Evolutionary conservation across 495 filamentous ascomycete genomes (phyloP), one percentile per base, ranked within the genome.

Genomic region (Astrothelium subdiscretum): DNA sequence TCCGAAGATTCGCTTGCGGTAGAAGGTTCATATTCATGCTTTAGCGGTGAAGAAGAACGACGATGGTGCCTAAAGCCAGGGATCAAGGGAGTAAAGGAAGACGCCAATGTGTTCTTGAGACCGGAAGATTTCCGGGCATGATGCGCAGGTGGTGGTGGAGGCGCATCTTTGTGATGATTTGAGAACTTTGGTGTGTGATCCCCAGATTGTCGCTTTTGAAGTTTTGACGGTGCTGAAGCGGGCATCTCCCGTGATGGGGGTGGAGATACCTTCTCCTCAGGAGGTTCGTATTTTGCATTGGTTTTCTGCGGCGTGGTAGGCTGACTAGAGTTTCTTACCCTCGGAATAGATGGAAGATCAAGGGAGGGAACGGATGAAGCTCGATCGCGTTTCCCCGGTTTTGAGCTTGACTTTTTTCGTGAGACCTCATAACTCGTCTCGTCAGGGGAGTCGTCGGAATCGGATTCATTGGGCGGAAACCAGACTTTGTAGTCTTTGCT

Each of bases 21-120:
- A 0, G 94, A 97, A 2, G 95, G 95, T 66, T 90, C 88, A 68
- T 96, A 99, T 76, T 99, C 91, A 68, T 97, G 94, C 74, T 99
- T 99, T 62, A 99, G 79, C 10, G 95, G 95, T 10, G 95, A 97
- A 3, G 95, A 97, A 29, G 85, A 87, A 5, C 90, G 82, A 31
- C 92, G 80, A 67, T 70, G 38, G 71, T 67, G 35, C 75, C 70
- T 62, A 69, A 73, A 62, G 3, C 57, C 67, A 60, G 66, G 68
- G 48, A 70, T 48, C 11, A 65, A 60, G 10, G 74, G 73, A 13
- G 72, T 74, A 60, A 75, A 72, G 15, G 65, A 65, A 4, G 65
- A 63, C 12, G 65, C 26, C n/a, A 66, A 54, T 27, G 48, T 15
- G 29, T 29, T 54, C 24, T 54, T 54, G 6, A 54, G 22, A 2